Base-by-base conservation (phyloP, 2,329 filamentous ascomycete genomes). In the Mariannaea sp. region DNA sequence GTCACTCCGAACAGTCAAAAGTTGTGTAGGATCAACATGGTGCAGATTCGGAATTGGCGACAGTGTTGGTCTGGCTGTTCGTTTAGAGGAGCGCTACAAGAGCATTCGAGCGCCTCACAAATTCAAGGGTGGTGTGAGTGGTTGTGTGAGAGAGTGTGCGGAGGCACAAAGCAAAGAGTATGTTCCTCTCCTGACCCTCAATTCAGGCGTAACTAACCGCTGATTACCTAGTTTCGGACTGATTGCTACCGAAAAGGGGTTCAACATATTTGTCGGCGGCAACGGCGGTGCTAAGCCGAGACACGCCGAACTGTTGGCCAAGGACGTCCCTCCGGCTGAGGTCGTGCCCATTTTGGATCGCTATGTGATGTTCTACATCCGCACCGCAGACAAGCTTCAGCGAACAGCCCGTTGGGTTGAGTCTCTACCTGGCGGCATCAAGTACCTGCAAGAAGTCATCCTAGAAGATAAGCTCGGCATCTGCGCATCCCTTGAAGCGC, bases 141-240 rank as follows among this genome's bases (percentile, higher is more conserved):
- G 92, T 10, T 96, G 92, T 60, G 90, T 96, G n/a, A 81, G 92
- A 49, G 92, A 96, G 73, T 96, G 92, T 62, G 92, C 92, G 1
- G 92, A 96, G 72, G 92, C 92, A 1, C 92, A 95, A 68, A 93
- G 87, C 72, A 96, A 96, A 73, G 92, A 96, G 86, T 88, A 73
- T 65, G 83, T 73, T 5, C 20, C 19, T 43, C 10, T 9, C 24
- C 12, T 20, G 20, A 38, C 3, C 17, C 42, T 3, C 2, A 39
- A 10, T 27, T 24, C 24, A 24, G n/a, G 17, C 6, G 7, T 12
- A 6, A 13, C 59, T 67, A 54, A 67, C 48, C 10, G n/a, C n/a
- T n/a, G n/a, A 9, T 2, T 24, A 16, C 9, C 9, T 8, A 89
- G 86, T 67, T 96, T 96, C 63, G 92, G 92, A 17, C 83, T 96